Evolutionary conservation across 345 rosid genomes (phyloP), one percentile per base, ranked within the genome.

Genomic region (Populus deltoides): DNA sequence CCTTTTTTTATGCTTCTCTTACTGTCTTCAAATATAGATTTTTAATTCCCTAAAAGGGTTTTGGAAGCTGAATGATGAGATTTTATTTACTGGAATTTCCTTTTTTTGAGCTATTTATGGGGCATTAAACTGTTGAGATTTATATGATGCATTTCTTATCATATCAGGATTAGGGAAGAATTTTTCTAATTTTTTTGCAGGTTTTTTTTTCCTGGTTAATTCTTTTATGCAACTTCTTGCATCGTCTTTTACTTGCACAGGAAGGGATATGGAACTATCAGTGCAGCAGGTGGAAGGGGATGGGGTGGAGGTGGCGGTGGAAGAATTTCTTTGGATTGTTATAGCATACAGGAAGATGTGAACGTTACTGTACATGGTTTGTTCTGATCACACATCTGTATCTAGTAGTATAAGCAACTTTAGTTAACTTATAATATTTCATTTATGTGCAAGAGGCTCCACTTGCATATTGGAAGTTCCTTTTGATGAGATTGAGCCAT

Each of bases 271-370:
- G 98, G 98, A 76, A 86, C 73, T 75, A 85, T 96, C 74, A 92
- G 97, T 78, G 94, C 97, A 62, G 91, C 94, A 51, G 99, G 99
- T 71, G 98, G 99, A 63, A 90, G 81, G 49, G 98, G 99, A 78
- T 87, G 90, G 89, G 99, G 97, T 57, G 99, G 99, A 78, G 99
- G 99, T 80, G 97, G 99, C 9, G 99, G 99, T 75, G 98, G 99
- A 85, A 92, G 99, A 87, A 83, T 96, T 72, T 91, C 97, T 69
- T 89, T 96, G 80, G 91, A 92, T 75, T 92, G 97, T 86, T 96
- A 93, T 90, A 92, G 98, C 93, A 90, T 91, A 86, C 98, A 96
- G 81, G 99, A 96, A 89, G 92, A 91, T 79, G 79, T 93, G 70
- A 90, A 84, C 80, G 90, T 96, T 78, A 84, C 92, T 72, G 94